A percentile compares a stretch with the other conserved stretches of the same genome.
Evolutionary conservation across 495 filamentous ascomycete species (phyloP).

Genomic region (Bacidia gigantensis): DNA sequence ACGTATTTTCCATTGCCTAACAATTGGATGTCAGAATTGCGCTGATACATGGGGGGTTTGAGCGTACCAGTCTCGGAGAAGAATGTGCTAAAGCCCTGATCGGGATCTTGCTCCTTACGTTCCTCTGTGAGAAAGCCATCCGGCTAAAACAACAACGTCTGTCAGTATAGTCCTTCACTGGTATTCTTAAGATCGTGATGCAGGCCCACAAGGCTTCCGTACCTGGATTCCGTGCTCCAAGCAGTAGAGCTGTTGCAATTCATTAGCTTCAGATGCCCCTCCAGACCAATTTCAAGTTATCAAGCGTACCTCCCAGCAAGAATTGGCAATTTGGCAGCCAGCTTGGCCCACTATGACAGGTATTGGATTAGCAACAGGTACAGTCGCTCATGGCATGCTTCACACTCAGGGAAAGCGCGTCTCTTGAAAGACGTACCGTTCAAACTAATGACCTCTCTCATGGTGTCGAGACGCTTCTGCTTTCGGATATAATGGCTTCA

Average conservation of each 20-base stretch:
- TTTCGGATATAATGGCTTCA: too few relatives aligned
- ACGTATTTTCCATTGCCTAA: conserved; percentile 97
- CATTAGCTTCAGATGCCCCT: conserved; percentile 11
- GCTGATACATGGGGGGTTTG: conserved; percentile 3
- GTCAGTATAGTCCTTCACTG: conserved; percentile 28
- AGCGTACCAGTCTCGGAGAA: conserved; percentile 97
- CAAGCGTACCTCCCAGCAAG: conserved; percentile 94
- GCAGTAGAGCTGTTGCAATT: conserved; percentile 73
- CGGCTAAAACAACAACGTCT: conserved; percentile 45
- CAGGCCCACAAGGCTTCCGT: too few relatives aligned
- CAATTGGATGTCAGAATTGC: conserved; percentile 7
- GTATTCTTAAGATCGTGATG: conserved; percentile 10
- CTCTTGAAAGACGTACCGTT: conserved; percentile 60
- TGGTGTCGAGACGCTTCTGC: conserved; percentile 35
- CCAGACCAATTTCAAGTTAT: background rate
- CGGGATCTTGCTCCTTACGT: conserved; percentile 80
- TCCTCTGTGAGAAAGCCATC: conserved; percentile 98
- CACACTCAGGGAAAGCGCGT: background rate
- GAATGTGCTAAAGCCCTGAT: conserved; percentile 99
- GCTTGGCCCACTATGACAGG: conserved; percentile 82
- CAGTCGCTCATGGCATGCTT: background rate
- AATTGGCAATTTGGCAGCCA: conserved; percentile 99
- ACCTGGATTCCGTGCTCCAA: conserved; percentile 99
- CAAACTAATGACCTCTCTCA: conserved; percentile 99
- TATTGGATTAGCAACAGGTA: background rate